Evolutionary conservation across 345 rosid genomes (phyloP).

Genomic region (Arabis hirsuta): DNA sequence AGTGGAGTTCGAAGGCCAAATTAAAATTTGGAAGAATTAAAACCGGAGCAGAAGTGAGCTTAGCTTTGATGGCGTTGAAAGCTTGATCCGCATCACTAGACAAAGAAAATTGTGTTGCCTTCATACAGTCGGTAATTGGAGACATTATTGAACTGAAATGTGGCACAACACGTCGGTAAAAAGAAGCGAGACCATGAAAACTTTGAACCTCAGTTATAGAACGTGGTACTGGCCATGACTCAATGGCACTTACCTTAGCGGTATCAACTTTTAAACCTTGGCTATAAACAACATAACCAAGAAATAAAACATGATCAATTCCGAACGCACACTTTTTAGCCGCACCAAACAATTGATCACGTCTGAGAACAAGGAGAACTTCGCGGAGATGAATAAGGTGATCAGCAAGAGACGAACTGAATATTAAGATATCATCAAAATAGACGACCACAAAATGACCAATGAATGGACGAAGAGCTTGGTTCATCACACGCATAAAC

Average conservation of each 20-base stretch:
- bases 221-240: background rate
- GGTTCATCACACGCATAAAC: background rate
- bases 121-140: background rate
- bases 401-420: too few species aligned
- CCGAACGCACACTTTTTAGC: background rate
- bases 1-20: background rate
- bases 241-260: background rate
- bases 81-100: background rate
- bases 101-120: accelerated
- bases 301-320: background rate
- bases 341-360: too few species aligned
- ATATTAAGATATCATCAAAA: too few species aligned
- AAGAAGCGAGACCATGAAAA: background rate
- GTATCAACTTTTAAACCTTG: background rate
- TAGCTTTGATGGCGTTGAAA: background rate
- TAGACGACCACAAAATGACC: background rate
- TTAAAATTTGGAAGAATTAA: background rate
- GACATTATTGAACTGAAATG: background rate
- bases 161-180: background rate
- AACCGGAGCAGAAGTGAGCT: background rate
- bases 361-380: too few species aligned
- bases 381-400: too few species aligned
- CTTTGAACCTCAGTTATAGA: background rate
- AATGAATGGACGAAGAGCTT: background rate
- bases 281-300: background rate